phyloP scores from a whole-genome alignment of 805 yeast genomes.

The Barnettozyma sucrosica region DNA sequence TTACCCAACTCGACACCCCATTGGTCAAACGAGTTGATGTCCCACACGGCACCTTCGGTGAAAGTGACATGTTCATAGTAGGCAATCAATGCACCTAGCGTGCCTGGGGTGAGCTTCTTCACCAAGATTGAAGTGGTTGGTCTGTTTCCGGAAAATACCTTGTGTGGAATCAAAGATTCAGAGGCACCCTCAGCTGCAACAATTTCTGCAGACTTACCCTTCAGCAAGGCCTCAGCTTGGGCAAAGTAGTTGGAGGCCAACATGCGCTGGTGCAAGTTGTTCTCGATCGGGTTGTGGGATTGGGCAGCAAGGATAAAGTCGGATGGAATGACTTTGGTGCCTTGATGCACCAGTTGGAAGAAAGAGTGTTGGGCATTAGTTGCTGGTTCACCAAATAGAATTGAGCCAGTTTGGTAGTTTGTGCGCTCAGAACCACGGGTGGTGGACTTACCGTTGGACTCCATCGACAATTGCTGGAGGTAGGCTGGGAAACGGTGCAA shows the following conservation, averaged over 20 bases:
- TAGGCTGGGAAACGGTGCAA: conserved; percentile 99
- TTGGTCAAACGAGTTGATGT: conserved; percentile 98
- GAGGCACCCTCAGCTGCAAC: conserved; percentile 88
- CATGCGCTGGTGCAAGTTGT: conserved; percentile 94
- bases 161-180: conserved; percentile 87
- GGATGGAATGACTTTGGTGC: conserved; percentile 94
- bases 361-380: conserved; percentile 98
- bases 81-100: conserved; percentile 93
- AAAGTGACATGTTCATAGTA: conserved; percentile 97
- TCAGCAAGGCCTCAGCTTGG: conserved; percentile 96
- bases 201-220: conserved; percentile 82
- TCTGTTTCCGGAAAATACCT: conserved; percentile 95
- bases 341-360: conserved; percentile 99
- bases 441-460: conserved; percentile 97
- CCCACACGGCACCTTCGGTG: conserved; percentile 99
- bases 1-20: conserved; percentile 99
- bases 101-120: conserved; percentile 93
- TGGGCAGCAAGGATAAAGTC: conserved; percentile 96
- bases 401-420: conserved; percentile 92
- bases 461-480: conserved; percentile 98
- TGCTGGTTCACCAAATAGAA: conserved; percentile 97
- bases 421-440: conserved; percentile 89
- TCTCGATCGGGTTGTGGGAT: conserved; percentile 95
- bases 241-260: conserved; percentile 99
- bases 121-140: conserved; percentile 97